Evolutionary conservation across 2,329 filamentous ascomycete species (phyloP), one percentile per base, ranked within the genome.

Genomic region (Venturia nashicola): DNA sequence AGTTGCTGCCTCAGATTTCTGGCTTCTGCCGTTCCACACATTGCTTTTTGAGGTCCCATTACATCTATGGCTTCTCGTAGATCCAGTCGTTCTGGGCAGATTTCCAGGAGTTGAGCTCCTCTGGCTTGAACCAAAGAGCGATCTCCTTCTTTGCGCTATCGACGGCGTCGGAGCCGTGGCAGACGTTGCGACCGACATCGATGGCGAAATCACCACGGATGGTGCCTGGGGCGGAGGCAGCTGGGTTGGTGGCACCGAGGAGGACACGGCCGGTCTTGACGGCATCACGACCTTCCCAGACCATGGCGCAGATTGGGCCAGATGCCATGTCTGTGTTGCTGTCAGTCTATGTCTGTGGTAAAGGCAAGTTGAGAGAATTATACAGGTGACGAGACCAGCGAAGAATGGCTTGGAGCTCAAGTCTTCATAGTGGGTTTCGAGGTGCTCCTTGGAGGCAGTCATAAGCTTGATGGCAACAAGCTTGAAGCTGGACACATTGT

Each of bases 141-240:
- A 99, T 99, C 85, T 99, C 94, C 90, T 97, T 97, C 89, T 97
- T 86, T 81, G 94, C 94, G 83, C 86, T 96, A 87, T 99, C 94
- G 80, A 99, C 93, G 77, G 84, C 87, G 86, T 99, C 94, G 80
- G 91, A 97, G 78, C 94, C 94, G 87, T 99, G 94, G 90, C 93
- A 97, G 82, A 97, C 91, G 85, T 99, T 99, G 79, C 93, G 91
- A 82, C 94, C 94, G 76, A 91, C 88, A 73, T 91, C 87, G 72
- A 93, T 89, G 78, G 89, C 89, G 78, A 78, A 91, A 83, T 93
- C 89, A 79, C 91, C 93, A 82, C 94, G 93, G 86, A 99, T 99
- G 83, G 94, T 99, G 78, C 94, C 94, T 69, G 94, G 94, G 74
- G 88, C 86, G 65, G 93, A 97, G 76, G 88, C 90, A 70, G 94